A percentile compares a stretch with the other conserved stretches of the same genome.
These are phyloP conservation scores for Hypoxylon sp. DNA, from an alignment of 2,329 filamentous ascomycete species.

Conservation along the genomic window DNA sequence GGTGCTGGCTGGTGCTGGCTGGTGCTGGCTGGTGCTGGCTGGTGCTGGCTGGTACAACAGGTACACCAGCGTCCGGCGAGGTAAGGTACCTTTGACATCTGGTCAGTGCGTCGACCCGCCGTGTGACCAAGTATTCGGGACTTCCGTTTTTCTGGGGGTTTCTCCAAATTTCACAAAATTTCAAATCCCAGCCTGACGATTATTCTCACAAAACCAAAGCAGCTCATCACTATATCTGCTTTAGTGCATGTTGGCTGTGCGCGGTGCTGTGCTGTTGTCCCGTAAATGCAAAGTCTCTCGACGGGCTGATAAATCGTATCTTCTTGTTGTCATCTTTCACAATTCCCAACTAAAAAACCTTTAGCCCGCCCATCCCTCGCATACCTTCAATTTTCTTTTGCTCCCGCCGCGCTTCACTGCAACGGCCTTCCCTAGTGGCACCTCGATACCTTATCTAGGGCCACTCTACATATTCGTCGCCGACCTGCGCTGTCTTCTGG, in stretches of 20 bases:
- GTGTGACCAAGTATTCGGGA: slow-evolving; percentile 47
- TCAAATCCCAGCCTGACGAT: slow-evolving; percentile 53
- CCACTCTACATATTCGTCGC: slow-evolving; percentile 22
- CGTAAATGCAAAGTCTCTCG: slow-evolving; percentile 38
- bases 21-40: too few species aligned
- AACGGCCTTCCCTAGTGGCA: slow-evolving; percentile 28
- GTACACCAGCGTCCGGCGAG: neutral
- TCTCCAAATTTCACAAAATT: slow-evolving; percentile 54
- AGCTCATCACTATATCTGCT: slow-evolving; percentile 52
- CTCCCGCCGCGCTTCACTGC: slow-evolving; percentile 28
- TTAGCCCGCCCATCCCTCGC: slow-evolving; percentile 27
- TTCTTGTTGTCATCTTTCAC: slow-evolving; percentile 44
- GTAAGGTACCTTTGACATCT: slow-evolving; percentile 33
- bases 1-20: too few species aligned
- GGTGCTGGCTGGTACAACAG: neutral
- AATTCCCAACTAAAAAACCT: slow-evolving; percentile 32
- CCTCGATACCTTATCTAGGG: slow-evolving; percentile 25
- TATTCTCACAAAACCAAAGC: slow-evolving; percentile 46
- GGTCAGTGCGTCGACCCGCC: slow-evolving; percentile 39
- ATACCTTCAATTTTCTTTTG: slow-evolving; percentile 28
- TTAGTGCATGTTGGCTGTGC: slow-evolving; percentile 52
- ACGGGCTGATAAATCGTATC: slow-evolving; percentile 51
- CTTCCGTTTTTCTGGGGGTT: slow-evolving; percentile 44
- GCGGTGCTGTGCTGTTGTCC: slow-evolving; percentile 38
- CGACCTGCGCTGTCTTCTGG: slow-evolving; percentile 14